Base-by-base conservation (phyloP, 73 alveolate species). In the Paramecium caudatum region DNA sequence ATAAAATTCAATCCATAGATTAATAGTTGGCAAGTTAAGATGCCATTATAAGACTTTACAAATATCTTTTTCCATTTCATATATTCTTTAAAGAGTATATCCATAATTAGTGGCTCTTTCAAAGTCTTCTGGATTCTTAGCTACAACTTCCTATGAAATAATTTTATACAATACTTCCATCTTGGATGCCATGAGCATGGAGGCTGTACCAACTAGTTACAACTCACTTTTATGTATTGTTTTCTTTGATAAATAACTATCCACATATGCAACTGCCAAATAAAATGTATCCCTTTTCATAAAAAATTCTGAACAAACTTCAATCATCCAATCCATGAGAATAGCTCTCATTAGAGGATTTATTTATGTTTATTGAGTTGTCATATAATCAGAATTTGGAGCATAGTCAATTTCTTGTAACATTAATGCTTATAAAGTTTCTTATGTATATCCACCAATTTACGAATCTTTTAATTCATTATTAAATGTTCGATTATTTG, bases 281-380 rank as follows among this genome's bases (percentile, higher is more conserved):
- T 95, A 95, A 93, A 92, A 95, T 4, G 99, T 98, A 69, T 97
- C 98, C 49, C 99, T 82, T 68, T 91, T 91, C 70, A 98, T 92
- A 6, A 91, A 95, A 78, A 97, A 97, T 81, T 94, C 98, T 39
- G 92, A 93, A 39, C 98, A 91, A 25, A 98, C 99, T 91, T 98
- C 99, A 97, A 97, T 94, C 96, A 98, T 94, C 99, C 99, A 98
- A 91, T 98, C 99, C 30, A 98, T 55, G 47, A 98, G 92, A 45
- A 98, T 92, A 19, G 95, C 94, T 61, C 99, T 91, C 98, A 97
- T 98, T 34, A 65, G 92, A 62, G 91, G 83, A 61, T 91, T 88
- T 49, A 98, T 91, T 33, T 95, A 93, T 5, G 68, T 30, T 46
- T 94, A 62, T 34, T 63, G 45, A 34, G 16, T 8, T 55, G 65